phyloP scores from a whole-genome alignment of 148 eudicot species.

The Simmondsia chinensis region DNA sequence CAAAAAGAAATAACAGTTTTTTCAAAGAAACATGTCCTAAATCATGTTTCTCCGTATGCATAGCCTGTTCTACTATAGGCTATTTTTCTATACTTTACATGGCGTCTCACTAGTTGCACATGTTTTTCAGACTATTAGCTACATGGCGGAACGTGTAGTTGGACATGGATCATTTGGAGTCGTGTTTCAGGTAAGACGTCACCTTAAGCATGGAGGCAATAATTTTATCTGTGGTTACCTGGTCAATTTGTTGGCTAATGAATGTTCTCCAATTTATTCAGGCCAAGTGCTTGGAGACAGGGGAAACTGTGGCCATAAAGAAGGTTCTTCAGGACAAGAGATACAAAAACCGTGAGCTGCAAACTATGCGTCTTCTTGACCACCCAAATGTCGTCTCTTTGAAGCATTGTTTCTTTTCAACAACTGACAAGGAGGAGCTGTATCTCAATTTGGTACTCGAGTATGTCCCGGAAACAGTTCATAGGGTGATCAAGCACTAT shows the following conservation, averaged over 20 bases:
- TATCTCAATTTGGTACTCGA: slow-evolving; percentile 69
- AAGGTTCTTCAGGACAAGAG: slow-evolving; percentile 80
- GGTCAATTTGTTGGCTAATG: slow-evolving; percentile 1
- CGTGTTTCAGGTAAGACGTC: slow-evolving; percentile 39
- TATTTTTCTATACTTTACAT: not conserved
- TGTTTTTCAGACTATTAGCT: slow-evolving; percentile 43
- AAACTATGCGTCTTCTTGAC: slow-evolving; percentile 66
- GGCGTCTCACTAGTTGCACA: not conserved
- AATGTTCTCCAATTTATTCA: slow-evolving; percentile 8
- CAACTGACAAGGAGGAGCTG: slow-evolving; percentile 68
- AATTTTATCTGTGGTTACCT: not conserved
- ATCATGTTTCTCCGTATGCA: no score
- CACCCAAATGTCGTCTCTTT: slow-evolving; percentile 64
- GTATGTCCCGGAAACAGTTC: slow-evolving; percentile 75
- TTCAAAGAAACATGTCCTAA: no score
- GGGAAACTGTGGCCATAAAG: slow-evolving; percentile 72
- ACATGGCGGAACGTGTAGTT: slow-evolving; percentile 63
- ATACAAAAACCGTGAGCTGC: slow-evolving; percentile 75
- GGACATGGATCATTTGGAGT: slow-evolving; percentile 62
- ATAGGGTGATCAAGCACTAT: slow-evolving; percentile 56
- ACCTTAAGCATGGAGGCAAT: not conserved
- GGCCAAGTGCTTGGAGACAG: slow-evolving; percentile 81
- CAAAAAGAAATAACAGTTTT: no score
- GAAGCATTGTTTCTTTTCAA: slow-evolving; percentile 73
- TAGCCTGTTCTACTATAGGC: no score